Conservation (phyloP, 352 stramenopile species). For the Globisporangium nagaii region DNA sequence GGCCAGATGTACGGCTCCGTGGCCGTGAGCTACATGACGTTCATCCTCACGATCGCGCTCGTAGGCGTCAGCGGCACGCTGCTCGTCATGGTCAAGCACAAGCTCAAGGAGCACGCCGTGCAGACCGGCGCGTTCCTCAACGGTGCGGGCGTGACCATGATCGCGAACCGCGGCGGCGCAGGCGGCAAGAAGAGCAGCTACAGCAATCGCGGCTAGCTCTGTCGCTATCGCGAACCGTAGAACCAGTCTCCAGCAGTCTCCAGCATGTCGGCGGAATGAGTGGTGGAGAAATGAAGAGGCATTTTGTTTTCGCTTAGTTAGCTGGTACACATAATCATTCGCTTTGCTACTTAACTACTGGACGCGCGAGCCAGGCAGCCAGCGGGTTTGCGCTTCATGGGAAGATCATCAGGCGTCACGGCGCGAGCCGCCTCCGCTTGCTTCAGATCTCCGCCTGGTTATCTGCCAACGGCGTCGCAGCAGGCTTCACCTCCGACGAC, state of each 20-base stretch:
- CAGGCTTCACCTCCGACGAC: neutral
- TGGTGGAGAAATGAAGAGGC: no score
- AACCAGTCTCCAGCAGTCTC: no score
- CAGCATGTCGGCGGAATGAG: no score
- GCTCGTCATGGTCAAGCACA: slow-evolving; percentile 65
- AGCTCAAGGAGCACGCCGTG: slow-evolving; percentile 33
- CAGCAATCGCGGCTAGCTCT: neutral
- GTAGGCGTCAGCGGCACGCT: slow-evolving; percentile 62
- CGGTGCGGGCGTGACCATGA: neutral
- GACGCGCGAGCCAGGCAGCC: no score
- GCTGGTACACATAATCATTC: no score
- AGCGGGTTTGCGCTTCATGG: no score
- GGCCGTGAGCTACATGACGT: slow-evolving; percentile 75
- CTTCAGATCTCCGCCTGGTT: slow-evolving; percentile 50
- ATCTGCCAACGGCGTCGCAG: slow-evolving; percentile 1
- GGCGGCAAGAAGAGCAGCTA: slow-evolving; percentile 2
- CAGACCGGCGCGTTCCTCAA: slow-evolving; percentile 1
- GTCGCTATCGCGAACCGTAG: no score
- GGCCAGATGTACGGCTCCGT: slow-evolving; percentile 65
- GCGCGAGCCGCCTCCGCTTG: slow-evolving; percentile 1
- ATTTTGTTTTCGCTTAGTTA: no score
- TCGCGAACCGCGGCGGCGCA: neutral
- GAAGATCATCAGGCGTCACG: no score
- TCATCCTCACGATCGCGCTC: slow-evolving; percentile 67
- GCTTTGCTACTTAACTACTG: no score